These are phyloP conservation scores for Skeletonema potamos DNA, from an alignment of 108 stramenopile genomes.

Conservation along the genomic window DNA sequence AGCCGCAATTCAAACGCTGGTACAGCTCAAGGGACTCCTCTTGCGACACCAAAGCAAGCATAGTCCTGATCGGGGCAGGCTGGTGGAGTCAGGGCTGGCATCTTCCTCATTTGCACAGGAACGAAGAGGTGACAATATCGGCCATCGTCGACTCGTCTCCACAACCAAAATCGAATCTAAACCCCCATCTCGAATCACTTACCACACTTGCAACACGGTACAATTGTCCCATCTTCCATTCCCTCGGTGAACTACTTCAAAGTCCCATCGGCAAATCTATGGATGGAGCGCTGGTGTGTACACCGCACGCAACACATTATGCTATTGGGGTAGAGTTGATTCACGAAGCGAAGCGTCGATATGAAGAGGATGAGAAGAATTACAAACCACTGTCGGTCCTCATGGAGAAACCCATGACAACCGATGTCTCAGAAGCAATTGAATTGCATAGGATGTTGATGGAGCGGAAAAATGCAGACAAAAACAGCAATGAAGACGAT, in stretches of 20 bases:
- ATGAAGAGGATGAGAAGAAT: constrained; percentile 14
- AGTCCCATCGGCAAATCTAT: constrained; percentile 29
- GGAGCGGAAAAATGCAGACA: neutral
- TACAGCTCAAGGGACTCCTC: neutral
- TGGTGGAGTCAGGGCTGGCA: constrained; percentile 78
- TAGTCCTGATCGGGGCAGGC: constrained; percentile 72
- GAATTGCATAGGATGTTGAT: constrained; percentile 32
- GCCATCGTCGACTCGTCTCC: constrained; percentile 59
- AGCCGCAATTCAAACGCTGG: neutral
- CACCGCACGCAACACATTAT: constrained; percentile 74
- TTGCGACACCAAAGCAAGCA: constrained; percentile 27
- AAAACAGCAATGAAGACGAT: neutral
- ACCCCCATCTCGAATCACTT: constrained; percentile 55
- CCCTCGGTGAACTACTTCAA: constrained; percentile 49
- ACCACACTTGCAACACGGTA: constrained; percentile 43
- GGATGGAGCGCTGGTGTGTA: constrained; percentile 65
- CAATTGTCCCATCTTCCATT: constrained; percentile 46
- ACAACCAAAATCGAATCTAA: constrained; percentile 56
- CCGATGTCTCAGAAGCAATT: constrained; percentile 54
- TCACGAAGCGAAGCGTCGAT: constrained; percentile 36
- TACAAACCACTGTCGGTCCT: constrained; percentile 51
- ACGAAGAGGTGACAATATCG: constrained; percentile 42
- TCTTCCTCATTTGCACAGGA: constrained; percentile 56
- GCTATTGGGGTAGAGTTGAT: constrained; percentile 42
- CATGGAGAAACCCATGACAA: constrained; percentile 83